phyloP scores from a whole-genome alignment of 495 filamentous ascomycete species.

The Glarea lozoyensis region DNA sequence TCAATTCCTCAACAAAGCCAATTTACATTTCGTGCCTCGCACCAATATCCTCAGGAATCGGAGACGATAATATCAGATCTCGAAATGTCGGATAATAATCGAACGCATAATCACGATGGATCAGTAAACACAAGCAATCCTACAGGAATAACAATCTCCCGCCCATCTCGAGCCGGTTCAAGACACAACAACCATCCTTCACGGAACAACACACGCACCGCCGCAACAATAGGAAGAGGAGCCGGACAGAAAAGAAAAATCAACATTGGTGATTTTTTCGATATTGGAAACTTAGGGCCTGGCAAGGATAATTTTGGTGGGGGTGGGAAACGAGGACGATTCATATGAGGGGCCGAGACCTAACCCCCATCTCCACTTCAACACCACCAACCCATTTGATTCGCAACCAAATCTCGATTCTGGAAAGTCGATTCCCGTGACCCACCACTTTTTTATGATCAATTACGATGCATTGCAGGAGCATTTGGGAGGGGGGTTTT shows the following conservation, averaged over 20 bases:
- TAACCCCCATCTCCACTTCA: constrained; percentile 1
- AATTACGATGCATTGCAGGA: constrained; percentile 8
- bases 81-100: constrained; percentile 36
- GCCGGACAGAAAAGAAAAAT: constrained; percentile 74
- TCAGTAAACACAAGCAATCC: constrained; percentile 26
- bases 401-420: background rate
- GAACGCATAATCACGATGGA: constrained; percentile 15
- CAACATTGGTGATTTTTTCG: constrained; percentile 73
- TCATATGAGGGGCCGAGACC: constrained; percentile 37
- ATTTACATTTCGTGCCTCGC: constrained; percentile 67
- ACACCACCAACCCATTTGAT: constrained; percentile 2
- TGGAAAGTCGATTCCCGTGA: constrained; percentile 4
- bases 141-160: constrained; percentile 25
- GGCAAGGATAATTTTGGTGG: constrained; percentile 57
- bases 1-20: constrained; percentile 26
- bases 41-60: constrained; percentile 60
- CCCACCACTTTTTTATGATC: constrained; percentile 4
- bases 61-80: constrained; percentile 50
- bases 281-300: constrained; percentile 58
- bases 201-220: constrained; percentile 32
- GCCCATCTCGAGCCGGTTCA: constrained; percentile 39
- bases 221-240: constrained; percentile 39
- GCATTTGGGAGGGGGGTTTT: constrained; percentile 1
- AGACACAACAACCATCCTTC: constrained; percentile 37
- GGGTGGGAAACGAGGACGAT: constrained; percentile 62